Base-by-base conservation (phyloP, 495 filamentous ascomycete genomes). In the Oleoguttula mirabilis region DNA sequence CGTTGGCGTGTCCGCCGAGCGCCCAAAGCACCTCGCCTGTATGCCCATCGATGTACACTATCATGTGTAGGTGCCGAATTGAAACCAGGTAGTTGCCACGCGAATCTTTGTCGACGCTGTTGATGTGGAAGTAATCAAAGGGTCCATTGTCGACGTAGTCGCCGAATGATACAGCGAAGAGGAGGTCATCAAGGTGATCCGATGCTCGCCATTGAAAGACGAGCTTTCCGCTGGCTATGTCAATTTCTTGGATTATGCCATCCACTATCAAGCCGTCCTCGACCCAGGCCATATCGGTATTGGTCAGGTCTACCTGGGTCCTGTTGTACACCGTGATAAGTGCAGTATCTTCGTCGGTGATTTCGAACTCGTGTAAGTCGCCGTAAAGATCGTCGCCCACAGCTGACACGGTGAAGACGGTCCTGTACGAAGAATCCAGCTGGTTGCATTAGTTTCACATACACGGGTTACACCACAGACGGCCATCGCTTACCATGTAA, bases 121-220 rank as follows among this genome's bases (percentile, higher is more conserved):
- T 77, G 60, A 79, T 74, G 55, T 77, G 73, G 60, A 76, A 77
- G 55, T 71, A 76, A 55, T 80, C 72, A 67, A 68, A 77, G 4
- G 73, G 67, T 11, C 28, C 22, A 11, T 36, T 20, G 12, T 36
- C 24, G 12, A 40, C 21, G 21, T 7, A 42, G 14, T 21, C 21
- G 41, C 69, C 54, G 41, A 51, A 55, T 24, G 63, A 55, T 32
- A 60, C 53, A 50, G 64, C 49, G 19, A 60, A 68, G 34, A 55
- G 61, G 32, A 51, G 52, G 0, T 62, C 66, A 0, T 68, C 62
- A 41, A 69, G 57, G 52, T 73, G 66, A 32, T 72, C 68, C 0
- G 67, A 57, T 4, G 67, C 61, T 23, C 61, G 60, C 67, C 72
- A 74, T 37, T 73, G 67, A 34, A 74, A 76, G 3, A 72, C 30